Base-by-base conservation (phyloP, 1,284 basidiomycete species). In the Abortiporus biennis region DNA sequence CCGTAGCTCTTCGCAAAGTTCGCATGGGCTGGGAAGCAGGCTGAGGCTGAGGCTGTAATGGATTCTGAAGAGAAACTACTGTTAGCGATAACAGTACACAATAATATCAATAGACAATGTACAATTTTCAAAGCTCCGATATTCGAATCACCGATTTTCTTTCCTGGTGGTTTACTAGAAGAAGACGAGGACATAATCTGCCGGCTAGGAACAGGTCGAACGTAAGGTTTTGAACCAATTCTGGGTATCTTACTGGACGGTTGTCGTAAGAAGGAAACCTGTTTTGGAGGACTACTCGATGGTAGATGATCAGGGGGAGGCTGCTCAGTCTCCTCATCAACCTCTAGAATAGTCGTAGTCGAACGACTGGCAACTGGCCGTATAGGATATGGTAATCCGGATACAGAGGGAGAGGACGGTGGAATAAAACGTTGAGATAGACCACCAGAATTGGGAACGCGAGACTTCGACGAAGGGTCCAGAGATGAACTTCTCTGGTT, bases 241-340 rank as follows among this genome's bases (percentile, higher is more conserved):
- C 85, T 67, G 5, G 85, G 84, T 49, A 87, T 87, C 58, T 70
- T 73, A 58, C 84, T 85, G 16, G 68, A 59, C 1, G 70, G 63
- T 50, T 81, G 78, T 51, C 74, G 78, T 39, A 83, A 53, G 36
- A 47, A 67, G 12, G 76, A 76, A 38, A 50, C 44, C 21, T 65
- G 57, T 33, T 54, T 53, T 12, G 48, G 29, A 3, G 57, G 46
- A 44, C 52, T 49, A 17, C 44, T 16, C 36, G 31, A 43, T 25
- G 15, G 27, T 46, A 20, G n/a, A 32, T 21, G 17, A 29, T 6
- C 24, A 11, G 6, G 5, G 15, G 6, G n/a, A 37, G 15, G 42
- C 16, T 21, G 44, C 46, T 6, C 17, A 41, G 8, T 29, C 27
- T 29, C 27, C 33, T 63, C 63, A 17, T 62, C 58, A 8, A 40